These are phyloP conservation scores for Peronospora belbahrii DNA, from an alignment of 352 stramenopile species.

Conservation along the genomic window DNA sequence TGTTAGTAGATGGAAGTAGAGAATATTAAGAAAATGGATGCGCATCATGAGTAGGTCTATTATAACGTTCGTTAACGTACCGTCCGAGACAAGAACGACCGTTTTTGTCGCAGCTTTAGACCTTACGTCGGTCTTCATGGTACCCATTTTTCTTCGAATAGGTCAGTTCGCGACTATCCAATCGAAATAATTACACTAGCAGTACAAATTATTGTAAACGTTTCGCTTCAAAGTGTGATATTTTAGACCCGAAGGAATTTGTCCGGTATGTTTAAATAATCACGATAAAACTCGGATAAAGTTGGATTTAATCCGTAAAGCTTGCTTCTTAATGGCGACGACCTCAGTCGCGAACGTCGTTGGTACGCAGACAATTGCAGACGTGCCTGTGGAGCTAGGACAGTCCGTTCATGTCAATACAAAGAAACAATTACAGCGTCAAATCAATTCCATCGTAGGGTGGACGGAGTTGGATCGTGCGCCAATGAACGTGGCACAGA, in stretches of 20 bases:
- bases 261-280: no score
- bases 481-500: constrained; percentile 61
- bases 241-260: no score
- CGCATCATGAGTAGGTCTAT: not conserved
- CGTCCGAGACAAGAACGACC: constrained; percentile 47
- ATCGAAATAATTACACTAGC: no score
- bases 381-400: constrained; percentile 59
- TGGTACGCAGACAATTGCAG: constrained; percentile 28
- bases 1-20: not conserved
- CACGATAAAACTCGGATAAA: not conserved
- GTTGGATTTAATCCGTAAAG: not conserved
- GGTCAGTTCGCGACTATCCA: not conserved
- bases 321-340: not conserved
- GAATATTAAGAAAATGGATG: not conserved
- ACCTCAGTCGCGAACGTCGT: not conserved
- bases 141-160: constrained; percentile 7
- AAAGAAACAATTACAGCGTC: constrained; percentile 75
- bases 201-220: no score
- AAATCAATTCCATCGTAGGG: constrained; percentile 76
- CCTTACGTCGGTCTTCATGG: constrained; percentile 15
- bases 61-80: constrained; percentile 11
- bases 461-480: constrained; percentile 73
- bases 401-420: constrained; percentile 53
- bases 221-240: no score
- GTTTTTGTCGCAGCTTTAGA: constrained; percentile 13